Evolutionary conservation across 2,329 filamentous ascomycete genomes (phyloP), one percentile per base, ranked within the genome.

Genomic region (Pseudocercospora pini-densiflorae): DNA sequence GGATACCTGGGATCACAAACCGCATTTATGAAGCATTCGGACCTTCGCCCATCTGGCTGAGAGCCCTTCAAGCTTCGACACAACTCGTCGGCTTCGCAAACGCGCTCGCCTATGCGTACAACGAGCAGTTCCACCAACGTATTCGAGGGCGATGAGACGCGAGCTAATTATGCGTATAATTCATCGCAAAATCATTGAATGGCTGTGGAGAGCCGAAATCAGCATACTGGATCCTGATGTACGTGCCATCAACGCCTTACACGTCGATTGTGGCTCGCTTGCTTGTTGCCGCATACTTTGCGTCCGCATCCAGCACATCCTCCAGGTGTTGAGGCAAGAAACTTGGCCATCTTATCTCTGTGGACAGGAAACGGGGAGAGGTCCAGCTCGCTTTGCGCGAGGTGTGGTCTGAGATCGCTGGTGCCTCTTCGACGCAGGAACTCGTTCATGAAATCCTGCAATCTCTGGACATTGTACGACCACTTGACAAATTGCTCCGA

Each of bases 1-100:
- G 77, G 76, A 66, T 76, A 5, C 77, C 77, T 0, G 77, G 76
- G 8, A 78, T 78, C 45, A 62, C 67, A 21, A 72, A 70, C 24
- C 68, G 70, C 3, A 66, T 72, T 10, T 63, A 33, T 16, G 68
- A 72, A 51, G 64, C 68, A 5, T 62, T 67, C 27, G 65, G 63
- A 10, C 19, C 36, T 12, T 66, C 66, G 24, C 68, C 70, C 12
- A 58, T 59, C 2, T 72, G 68, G 70, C 58, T 72, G 31, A 62
- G 53, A 61, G 68, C 63, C 4, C n/a, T 70, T 31, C 70, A 72
- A 43, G 67, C 68, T 7, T 69, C 62, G 21, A 72, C 68, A 14
- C 70, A 71, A 45, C 61, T 70, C n/a, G 66, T 70, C 3, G 69
- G 69, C 0, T 62, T 69, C 16, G 67, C 69, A 33, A 69, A 71